Base-by-base conservation (phyloP, 805 yeast species). In the Saccharomycopsis sp. region DNA sequence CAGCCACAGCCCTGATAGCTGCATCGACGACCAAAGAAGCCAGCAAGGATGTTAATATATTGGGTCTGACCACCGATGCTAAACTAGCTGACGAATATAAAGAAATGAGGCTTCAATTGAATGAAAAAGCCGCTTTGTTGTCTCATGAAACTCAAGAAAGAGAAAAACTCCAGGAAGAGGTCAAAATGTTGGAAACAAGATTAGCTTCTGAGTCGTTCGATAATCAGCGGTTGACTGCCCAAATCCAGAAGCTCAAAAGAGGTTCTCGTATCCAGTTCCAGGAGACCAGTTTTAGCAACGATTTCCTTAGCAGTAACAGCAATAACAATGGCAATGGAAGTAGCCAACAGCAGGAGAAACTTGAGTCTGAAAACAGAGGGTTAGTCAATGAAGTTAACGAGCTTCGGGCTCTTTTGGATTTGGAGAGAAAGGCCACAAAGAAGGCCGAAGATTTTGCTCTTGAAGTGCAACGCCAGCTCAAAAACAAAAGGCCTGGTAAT, bases 171-270 rank as follows among this genome's bases (percentile, higher is more conserved):
- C 71, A 75, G 23, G 82, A 85, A 51, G 89, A 85, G 59, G 65
- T 85, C 54, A 76, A 78, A 34, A 71, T 85, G 63, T 69, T 87
- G 14, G 86, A 84, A 62, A 79, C 84, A 1, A 76, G 88, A 63
- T 67, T 83, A n/a, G 84, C 86, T 1, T 76, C 85, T n/a, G 85
- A 83, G 53, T 75, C 84, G 4, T 80, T 80, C 61, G 86, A 82
- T 56, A 80, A 77, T 59, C 82, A 79, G 64, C 79, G 71, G 54
- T 65, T 75, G 61, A 74, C 70, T 51, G 76, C 78, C 12, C 76
- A 75, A 50, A 55, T 81, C 2, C 71, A 72, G 34, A 75, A 72
- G 48, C 54, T 77, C 29, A 70, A 67, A 52, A 62, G 68, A 58
- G 59, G 70, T 29, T 54, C 72, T 4, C 53, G 64, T 24, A 55